phyloP scores from a whole-genome alignment of 2,329 filamentous ascomycete species.

The Monilinia fructicola region DNA sequence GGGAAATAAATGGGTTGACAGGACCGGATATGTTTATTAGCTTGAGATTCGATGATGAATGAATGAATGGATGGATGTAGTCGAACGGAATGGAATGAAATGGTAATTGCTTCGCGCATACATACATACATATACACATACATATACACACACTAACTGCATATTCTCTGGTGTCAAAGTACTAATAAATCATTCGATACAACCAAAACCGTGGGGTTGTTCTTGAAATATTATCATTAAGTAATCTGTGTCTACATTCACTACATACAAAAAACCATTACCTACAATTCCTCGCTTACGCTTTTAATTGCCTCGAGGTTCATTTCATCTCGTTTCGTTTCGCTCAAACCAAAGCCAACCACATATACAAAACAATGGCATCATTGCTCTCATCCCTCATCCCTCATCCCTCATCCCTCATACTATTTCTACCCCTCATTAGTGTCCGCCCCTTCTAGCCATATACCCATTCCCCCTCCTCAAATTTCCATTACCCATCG shows the following conservation, averaged over 20 bases:
- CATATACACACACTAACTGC: neutral
- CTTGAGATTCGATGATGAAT: neutral
- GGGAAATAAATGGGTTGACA: neutral
- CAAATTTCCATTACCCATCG: constrained; percentile 13
- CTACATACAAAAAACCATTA: constrained; percentile 14
- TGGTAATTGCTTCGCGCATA: neutral
- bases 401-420: neutral
- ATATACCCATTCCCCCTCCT: constrained; percentile 23
- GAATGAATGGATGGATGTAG: neutral
- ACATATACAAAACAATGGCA: constrained; percentile 19
- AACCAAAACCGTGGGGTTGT: neutral
- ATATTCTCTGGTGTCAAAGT: neutral
- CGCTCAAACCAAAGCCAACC: constrained; percentile 6
- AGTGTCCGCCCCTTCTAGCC: constrained; percentile 20
- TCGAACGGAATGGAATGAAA: neutral
- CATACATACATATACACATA: neutral
- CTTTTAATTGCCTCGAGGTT: neutral
- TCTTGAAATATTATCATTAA: constrained; percentile 21
- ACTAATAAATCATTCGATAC: neutral
- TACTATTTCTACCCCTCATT: neutral
- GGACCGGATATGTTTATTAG: no score
- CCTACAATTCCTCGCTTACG: neutral
- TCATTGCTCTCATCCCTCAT: neutral
- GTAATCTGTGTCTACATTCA: constrained; percentile 22
- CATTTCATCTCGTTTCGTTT: neutral